Percentiles rank a stretch among this genome's conserved stretches.
These are phyloP conservation scores for Hamamelis virginiana DNA, from an alignment of 164 flowering plant genomes.

Conservation along the genomic window DNA sequence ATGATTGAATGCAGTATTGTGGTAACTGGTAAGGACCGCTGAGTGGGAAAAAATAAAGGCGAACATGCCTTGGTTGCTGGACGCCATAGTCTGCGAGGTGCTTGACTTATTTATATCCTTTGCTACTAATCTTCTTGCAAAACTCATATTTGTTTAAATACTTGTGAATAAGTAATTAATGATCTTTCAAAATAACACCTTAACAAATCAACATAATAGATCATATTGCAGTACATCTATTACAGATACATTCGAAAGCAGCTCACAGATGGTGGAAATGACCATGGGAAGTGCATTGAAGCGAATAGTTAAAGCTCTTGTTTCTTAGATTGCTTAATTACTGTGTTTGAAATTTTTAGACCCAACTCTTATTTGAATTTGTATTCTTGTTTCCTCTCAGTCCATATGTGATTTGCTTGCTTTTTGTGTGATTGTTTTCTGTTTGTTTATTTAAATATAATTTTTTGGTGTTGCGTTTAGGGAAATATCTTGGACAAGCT, in stretches of 20 bases:
- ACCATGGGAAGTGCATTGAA: conserved; percentile 24
- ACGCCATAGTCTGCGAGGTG: conserved; percentile 76
- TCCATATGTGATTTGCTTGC: too few relatives aligned
- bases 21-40: conserved; percentile 59
- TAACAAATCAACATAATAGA: conserved; percentile 40
- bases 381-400: too few relatives aligned
- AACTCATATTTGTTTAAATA: background rate
- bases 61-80: conserved; percentile 87
- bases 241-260: conserved; percentile 41
- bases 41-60: conserved; percentile 67
- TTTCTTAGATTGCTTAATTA: conserved; percentile 19
- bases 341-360: too few relatives aligned
- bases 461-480: too few relatives aligned
- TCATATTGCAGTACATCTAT: conserved; percentile 72
- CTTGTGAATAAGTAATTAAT: background rate
- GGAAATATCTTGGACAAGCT: too few relatives aligned
- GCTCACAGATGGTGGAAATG: conserved; percentile 6
- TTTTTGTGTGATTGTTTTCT: too few relatives aligned
- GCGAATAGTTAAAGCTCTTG: conserved; percentile 28
- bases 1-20: conserved; percentile 75
- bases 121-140: background rate
- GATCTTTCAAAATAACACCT: conserved; percentile 11
- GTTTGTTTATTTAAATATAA: too few relatives aligned
- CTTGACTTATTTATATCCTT: too few relatives aligned
- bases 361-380: too few relatives aligned